These are phyloP conservation scores for Juncus inflexus DNA, from an alignment of 176 grass and related monocot genomes.

Conservation along the genomic window DNA sequence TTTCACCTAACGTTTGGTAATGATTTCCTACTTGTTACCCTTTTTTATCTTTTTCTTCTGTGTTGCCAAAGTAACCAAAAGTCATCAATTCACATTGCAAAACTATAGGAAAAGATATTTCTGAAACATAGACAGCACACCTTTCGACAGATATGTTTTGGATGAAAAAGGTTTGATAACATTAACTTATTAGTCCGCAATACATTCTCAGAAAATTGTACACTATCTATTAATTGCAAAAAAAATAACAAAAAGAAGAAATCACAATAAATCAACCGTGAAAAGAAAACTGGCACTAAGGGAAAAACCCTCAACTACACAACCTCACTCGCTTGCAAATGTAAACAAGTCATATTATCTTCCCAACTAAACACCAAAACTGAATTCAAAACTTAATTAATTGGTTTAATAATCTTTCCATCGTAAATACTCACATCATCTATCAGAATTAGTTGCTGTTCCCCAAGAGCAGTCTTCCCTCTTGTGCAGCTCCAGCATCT, in stretches of 20 bases:
- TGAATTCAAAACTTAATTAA: not conserved
- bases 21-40: not conserved
- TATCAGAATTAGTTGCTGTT: constrained; percentile 29
- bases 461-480: constrained; percentile 69
- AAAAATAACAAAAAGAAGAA: constrained; percentile 17
- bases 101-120: not conserved
- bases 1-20: not conserved
- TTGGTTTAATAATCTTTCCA: not conserved
- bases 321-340: not conserved
- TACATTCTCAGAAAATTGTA: constrained; percentile 3
- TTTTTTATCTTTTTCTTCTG: not conserved
- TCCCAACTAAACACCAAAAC: not conserved
- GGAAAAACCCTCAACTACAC: not conserved
- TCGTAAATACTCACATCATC: constrained; percentile 4
- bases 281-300: constrained; percentile 5
- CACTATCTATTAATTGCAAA: not conserved
- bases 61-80: not conserved
- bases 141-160: not conserved
- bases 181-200: not conserved
- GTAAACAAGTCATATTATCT: not conserved
- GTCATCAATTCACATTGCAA: too few relatives aligned
- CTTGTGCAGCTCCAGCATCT: constrained; percentile 91
- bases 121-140: not conserved
- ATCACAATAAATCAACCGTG: not conserved
- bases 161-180: too few relatives aligned